Evolutionary conservation across 768 basidiomycete genomes (phyloP), one percentile per base, ranked within the genome.

Genomic region (Amanita fuliginea): DNA sequence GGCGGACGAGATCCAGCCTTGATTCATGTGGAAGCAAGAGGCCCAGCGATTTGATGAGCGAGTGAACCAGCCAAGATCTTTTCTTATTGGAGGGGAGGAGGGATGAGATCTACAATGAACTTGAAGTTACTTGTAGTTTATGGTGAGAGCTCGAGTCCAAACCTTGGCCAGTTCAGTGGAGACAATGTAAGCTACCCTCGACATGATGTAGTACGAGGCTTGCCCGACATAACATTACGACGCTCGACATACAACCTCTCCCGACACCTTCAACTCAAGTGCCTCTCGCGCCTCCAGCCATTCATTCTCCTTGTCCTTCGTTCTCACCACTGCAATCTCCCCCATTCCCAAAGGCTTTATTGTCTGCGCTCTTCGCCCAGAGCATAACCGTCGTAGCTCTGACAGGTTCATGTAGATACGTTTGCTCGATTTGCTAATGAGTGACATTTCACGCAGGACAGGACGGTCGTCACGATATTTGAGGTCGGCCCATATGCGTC

Each of bases 271-370:
- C 60, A 90, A 61, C 63, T 80, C 71, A 59, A 95, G 64, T 4
- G 95, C 95, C 64, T 99, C 94, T 63, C 94, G 73, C 5, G 92
- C 94, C 63, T 99, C 95, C 58, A 96, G 56, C 82, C 88, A 97
- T 60, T 85, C 82, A 53, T 86, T 69, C 60, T 86, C 80, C 67
- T 68, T 78, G 57, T 72, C 74, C 56, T 72, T 73, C 44, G 86
- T 91, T 64, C 70, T 75, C 14, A 99, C 80, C 8, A 98, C 78
- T 18, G 88, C 86, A 55, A 98, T 79, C 69, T 99, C 96, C 14
- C 96, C 94, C 74, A 98, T 78, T 0, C 85, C 83, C 47, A 98
- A 70, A 0, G 94, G 91, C 52, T 80, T 80, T 10, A 96, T 75
- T 8, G 78, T 81, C 61, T 87, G 80, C 6, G 84, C 88, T 51